These are phyloP conservation scores for Ramaria sp. DNA, from an alignment of 768 basidiomycete species.

Conservation along the genomic window DNA sequence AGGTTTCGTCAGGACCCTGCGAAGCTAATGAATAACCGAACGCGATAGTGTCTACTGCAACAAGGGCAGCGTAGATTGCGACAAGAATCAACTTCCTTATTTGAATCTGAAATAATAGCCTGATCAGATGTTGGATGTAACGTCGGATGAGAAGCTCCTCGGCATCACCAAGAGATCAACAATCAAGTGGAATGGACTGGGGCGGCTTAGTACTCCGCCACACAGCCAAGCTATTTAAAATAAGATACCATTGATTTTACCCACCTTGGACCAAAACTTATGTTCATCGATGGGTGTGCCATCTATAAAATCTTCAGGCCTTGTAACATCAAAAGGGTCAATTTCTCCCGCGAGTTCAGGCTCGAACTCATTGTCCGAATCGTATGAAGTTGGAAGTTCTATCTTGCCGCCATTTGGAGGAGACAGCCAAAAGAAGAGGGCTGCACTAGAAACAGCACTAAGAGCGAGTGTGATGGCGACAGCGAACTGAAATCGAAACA, in stretches of 20 bases:
- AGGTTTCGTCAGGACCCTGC: conserved; percentile 18
- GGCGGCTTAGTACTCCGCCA: too few relatives aligned
- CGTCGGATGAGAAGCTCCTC: too few relatives aligned
- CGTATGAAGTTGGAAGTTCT: conserved; percentile 27
- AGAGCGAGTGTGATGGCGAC: conserved; percentile 38
- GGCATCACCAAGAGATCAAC: too few relatives aligned
- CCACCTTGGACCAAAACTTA: conserved; percentile 45
- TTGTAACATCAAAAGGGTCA: conserved; percentile 66
- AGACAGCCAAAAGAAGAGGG: conserved; percentile 29
- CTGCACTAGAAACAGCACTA: conserved; percentile 34
- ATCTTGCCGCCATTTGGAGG: conserved; percentile 39
- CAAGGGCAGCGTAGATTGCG: conserved; percentile 32
- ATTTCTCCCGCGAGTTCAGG: conserved; percentile 17
- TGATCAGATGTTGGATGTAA: neutral
- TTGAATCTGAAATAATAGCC: conserved; percentile 35
- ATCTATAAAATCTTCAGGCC: conserved; percentile 56
- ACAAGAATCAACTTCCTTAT: conserved; percentile 45
- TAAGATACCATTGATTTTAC: neutral
- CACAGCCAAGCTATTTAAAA: neutral
- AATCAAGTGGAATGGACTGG: neutral
- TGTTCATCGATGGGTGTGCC: conserved; percentile 55
- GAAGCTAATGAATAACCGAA: conserved; percentile 42
- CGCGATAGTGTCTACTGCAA: conserved; percentile 40
- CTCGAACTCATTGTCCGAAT: conserved; percentile 13
- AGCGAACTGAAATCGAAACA: conserved; percentile 53